Evolutionary conservation across 352 stramenopile genomes (phyloP), one percentile per base, ranked within the genome.

Genomic region (Phytophthora rubi): DNA sequence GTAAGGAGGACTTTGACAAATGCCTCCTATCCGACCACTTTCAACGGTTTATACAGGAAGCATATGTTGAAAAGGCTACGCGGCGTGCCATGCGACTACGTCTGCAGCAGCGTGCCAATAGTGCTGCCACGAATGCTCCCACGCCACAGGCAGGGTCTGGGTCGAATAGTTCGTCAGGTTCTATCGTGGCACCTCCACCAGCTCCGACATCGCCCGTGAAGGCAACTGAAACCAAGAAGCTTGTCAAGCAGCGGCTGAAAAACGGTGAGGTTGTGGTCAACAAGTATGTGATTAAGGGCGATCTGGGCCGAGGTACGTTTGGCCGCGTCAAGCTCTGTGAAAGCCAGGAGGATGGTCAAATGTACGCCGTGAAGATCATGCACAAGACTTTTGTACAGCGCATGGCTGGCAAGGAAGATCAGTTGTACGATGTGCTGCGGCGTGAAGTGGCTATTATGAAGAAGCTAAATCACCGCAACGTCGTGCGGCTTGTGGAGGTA

Each of bases 371-470:
- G 58, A 96, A 96, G 76, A 96, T 96, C 70, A 93, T 96, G 85
- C 86, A 94, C 70, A 93, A 93, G 77, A 95, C 86, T 51, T 96
- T 96, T 53, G 85, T 95, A n/a, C 88, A 94, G 67, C 89, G 88
- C 49, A 94, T 96, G 85, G 85, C 86, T 21, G 86, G 84, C 28
- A 94, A 94, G 53, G 89, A 96, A 62, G 89, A 96, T 62, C 88
- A 92, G 62, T 65, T 95, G 6, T 88, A 95, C 56, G 89, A 94
- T 53, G 89, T 91, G 23, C 53, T 96, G 59, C 85, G 88, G 8
- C 84, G 90, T 23, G 96, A 99, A 75, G 96, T 98, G 23, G 93
- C 92, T 9, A 98, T 99, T 65, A 98, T 99, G 96, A 98, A 98
- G 77, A 98, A 98, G 62, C 80, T 99, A 2, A 92, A 89, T 62